Base-by-base conservation (phyloP, 495 filamentous ascomycete genomes). In the Aspergillus bertholletiae region DNA sequence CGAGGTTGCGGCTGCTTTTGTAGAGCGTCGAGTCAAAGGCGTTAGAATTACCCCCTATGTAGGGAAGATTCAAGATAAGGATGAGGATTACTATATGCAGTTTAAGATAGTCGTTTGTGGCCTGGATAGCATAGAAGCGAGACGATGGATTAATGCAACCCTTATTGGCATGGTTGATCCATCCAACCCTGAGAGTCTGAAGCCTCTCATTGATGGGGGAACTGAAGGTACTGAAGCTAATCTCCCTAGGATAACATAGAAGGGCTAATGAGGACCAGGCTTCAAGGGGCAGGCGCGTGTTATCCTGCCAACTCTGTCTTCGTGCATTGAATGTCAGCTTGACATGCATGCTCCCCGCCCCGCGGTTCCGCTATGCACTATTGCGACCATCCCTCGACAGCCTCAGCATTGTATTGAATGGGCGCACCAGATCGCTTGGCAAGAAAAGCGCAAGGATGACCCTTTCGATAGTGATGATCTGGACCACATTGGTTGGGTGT, bases 401-500 rank as follows among this genome's bases (percentile, higher is more conserved):
- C 95, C 95, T 22, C 89, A 96, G 65, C 95, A 99, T 69, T 99
- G 95, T 67, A 92, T 99, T 70, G 95, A 99, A 70, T 99, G 95
- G 95, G 95, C 95, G 15, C 91, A 96, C 66, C 90, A 97, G 68
- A 88, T 90, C 41, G 85, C 84, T 27, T 90, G 87, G 87, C 80
- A 83, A 52, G 77, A 78, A 39, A 69, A 80, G 27, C 75, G 73
- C 15, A 80, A 74, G 66, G 79, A 79, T 39, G 80, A 82, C 35
- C 75, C 80, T 12, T 86, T 99, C 52, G 95, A 99, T 68, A 97
- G 89, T 54, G 95, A 99, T 68, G 88, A 99, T 62, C 89, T 96
- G 50, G 92, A 94, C 62, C 95, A 99, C 67, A 96, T 97, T 64
- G 90, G 87, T 43, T 99, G 95, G 95, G 80, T 99, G 20, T 99